These are phyloP conservation scores for Stipa capillata DNA, from an alignment of 176 grass and related monocot species.

Conservation along the genomic window DNA sequence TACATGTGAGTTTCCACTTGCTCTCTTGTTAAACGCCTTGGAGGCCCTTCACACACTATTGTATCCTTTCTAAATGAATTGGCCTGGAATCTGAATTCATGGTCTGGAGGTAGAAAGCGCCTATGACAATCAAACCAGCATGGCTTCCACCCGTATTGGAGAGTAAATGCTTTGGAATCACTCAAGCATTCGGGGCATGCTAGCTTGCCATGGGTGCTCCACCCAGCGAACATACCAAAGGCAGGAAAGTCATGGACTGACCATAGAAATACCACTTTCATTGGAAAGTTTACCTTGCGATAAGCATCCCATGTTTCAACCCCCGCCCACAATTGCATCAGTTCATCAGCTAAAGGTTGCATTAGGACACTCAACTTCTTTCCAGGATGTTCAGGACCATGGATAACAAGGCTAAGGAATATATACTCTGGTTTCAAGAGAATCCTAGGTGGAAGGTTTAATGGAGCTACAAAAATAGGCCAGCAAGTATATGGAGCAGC, in stretches of 20 bases:
- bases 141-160: background rate
- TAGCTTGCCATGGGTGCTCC: background rate
- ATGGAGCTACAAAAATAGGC: background rate
- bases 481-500: background rate
- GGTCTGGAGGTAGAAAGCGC: background rate
- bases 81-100: background rate
- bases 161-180: background rate
- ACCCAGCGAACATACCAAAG: background rate
- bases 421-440: background rate
- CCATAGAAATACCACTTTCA: background rate
- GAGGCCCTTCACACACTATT: background rate
- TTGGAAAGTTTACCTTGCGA: background rate
- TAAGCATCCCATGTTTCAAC: constrained; percentile 3
- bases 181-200: background rate
- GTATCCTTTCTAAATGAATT: constrained; percentile 3
- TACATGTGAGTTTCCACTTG: background rate
- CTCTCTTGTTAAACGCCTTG: background rate
- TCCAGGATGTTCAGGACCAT: background rate
- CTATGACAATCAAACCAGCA: background rate
- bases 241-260: background rate
- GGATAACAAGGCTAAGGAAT: background rate
- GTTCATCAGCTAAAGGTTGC: background rate
- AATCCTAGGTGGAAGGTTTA: background rate
- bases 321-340: background rate
- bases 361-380: background rate